Conservation (phyloP, 805 yeast species). For the Myxozyma kluyveri region DNA sequence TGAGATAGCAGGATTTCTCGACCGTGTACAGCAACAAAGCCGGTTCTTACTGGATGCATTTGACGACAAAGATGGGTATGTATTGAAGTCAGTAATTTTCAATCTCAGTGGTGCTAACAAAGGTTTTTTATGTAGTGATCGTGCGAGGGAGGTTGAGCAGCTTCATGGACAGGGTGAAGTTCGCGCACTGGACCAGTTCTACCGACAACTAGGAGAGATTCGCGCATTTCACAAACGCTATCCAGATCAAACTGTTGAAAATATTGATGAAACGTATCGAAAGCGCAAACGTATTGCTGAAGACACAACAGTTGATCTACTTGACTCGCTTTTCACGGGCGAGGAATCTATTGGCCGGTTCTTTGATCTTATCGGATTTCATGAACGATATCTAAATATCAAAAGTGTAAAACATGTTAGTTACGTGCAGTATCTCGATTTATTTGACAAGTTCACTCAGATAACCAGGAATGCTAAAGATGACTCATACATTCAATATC, state of each 20-base stretch:
- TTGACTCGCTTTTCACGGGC: constrained; percentile 53
- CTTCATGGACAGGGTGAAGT: constrained; percentile 33
- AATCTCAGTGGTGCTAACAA: background rate
- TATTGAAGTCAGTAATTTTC: background rate
- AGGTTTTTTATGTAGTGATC: constrained; percentile 1
- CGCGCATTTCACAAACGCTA: constrained; percentile 37
- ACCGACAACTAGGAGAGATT: constrained; percentile 39
- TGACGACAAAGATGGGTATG: constrained; percentile 15
- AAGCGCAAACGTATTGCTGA: constrained; percentile 36
- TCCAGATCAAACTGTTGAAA: constrained; percentile 37
- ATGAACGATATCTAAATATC: constrained; percentile 54
- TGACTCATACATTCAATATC: constrained; percentile 46
- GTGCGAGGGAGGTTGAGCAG: constrained; percentile 26
- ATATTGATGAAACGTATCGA: constrained; percentile 30
- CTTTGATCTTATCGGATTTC: constrained; percentile 55
- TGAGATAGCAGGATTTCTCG: constrained; percentile 56
- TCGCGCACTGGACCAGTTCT: constrained; percentile 42
- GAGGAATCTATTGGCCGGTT: constrained; percentile 65
- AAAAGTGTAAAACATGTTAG: constrained; percentile 39
- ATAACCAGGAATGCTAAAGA: constrained; percentile 31
- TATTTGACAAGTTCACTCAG: constrained; percentile 44
- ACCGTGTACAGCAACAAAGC: constrained; percentile 45
- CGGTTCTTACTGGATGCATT: constrained; percentile 29
- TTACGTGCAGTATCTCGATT: constrained; percentile 52
- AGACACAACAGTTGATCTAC: constrained; percentile 29